These are phyloP conservation scores for Hypoxylon sp. DNA, from an alignment of 2,329 filamentous ascomycete genomes.

Conservation along the genomic window DNA sequence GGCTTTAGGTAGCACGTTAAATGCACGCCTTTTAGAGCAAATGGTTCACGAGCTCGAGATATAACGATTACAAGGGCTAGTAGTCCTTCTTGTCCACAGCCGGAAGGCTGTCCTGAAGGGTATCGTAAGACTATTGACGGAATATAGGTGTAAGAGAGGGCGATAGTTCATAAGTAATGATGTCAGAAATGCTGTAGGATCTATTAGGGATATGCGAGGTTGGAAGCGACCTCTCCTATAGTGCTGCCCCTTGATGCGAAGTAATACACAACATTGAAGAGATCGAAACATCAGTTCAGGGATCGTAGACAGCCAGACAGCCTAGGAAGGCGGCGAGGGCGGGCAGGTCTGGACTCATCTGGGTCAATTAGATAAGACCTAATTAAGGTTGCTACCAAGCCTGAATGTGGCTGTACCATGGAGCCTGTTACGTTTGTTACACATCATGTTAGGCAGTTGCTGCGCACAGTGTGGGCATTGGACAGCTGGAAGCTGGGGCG, in stretches of 20 bases:
- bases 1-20: constrained; percentile 21
- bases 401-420: constrained; percentile 37
- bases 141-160: constrained; percentile 18
- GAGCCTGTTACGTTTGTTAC: not conserved
- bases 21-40: constrained; percentile 15
- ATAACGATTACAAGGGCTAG: constrained; percentile 26
- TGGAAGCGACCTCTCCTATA: constrained; percentile 20
- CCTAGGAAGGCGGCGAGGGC: constrained; percentile 21
- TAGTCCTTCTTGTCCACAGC: constrained; percentile 20
- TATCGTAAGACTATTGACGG: constrained; percentile 35
- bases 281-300: constrained; percentile 47
- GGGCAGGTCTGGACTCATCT: constrained; percentile 22
- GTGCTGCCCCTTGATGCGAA: constrained; percentile 38
- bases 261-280: constrained; percentile 37
- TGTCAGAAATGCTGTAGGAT: constrained; percentile 40
- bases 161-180: constrained; percentile 26
- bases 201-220: constrained; percentile 27
- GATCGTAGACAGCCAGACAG: constrained; percentile 50
- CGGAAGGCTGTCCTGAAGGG: constrained; percentile 33
- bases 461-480: not conserved
- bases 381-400: not conserved
- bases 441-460: not conserved
- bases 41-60: constrained; percentile 24
- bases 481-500: constrained; percentile 11
- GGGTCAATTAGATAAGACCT: constrained; percentile 23